Evolutionary conservation across 495 filamentous ascomycete species (phyloP).

Genomic region (Penicillium alfredii): DNA sequence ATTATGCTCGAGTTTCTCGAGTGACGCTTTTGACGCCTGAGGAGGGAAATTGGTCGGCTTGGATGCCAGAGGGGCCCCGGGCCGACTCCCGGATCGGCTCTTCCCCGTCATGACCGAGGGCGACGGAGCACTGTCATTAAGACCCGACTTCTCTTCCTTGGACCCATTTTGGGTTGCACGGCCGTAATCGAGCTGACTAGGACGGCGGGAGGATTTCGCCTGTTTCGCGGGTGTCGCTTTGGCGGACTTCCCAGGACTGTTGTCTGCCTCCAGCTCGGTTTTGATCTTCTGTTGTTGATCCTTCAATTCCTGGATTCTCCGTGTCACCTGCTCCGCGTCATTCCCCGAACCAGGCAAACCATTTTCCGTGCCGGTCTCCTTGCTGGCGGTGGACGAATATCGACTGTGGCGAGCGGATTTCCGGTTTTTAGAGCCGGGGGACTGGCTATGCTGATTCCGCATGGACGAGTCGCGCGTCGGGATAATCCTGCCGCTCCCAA

Average conservation of each 20-base stretch:
- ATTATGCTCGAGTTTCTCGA: slow-evolving; percentile 34
- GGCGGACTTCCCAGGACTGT: slow-evolving; percentile 29
- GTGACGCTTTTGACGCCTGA: slow-evolving; percentile 32
- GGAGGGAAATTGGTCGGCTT: slow-evolving; percentile 36
- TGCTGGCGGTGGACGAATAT: slow-evolving; percentile 37
- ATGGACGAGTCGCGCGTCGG: slow-evolving; percentile 64
- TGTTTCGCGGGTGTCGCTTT: slow-evolving; percentile 23
- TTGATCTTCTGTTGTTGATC: slow-evolving; percentile 46
- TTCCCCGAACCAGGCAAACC: slow-evolving; percentile 27
- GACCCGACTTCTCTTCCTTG: slow-evolving; percentile 10
- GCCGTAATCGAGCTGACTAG: slow-evolving; percentile 20
- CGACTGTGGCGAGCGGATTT: slow-evolving; percentile 35
- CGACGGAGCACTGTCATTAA: slow-evolving; percentile 63
- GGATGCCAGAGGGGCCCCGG: slow-evolving; percentile 40
- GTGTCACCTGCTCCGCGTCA: slow-evolving; percentile 42
- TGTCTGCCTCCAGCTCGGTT: slow-evolving; percentile 31
- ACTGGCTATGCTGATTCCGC: slow-evolving; percentile 44
- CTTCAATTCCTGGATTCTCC: slow-evolving; percentile 47
- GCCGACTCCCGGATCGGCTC: slow-evolving; percentile 45
- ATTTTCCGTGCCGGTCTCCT: slow-evolving; percentile 29
- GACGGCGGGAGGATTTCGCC: slow-evolving; percentile 20
- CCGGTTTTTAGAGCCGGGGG: slow-evolving; percentile 30
- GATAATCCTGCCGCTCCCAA: slow-evolving; percentile 49
- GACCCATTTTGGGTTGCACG: slow-evolving; percentile 16
- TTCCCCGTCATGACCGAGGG: slow-evolving; percentile 54